phyloP scores from a whole-genome alignment of 768 basidiomycete species.

The Lyophyllum atratum region DNA sequence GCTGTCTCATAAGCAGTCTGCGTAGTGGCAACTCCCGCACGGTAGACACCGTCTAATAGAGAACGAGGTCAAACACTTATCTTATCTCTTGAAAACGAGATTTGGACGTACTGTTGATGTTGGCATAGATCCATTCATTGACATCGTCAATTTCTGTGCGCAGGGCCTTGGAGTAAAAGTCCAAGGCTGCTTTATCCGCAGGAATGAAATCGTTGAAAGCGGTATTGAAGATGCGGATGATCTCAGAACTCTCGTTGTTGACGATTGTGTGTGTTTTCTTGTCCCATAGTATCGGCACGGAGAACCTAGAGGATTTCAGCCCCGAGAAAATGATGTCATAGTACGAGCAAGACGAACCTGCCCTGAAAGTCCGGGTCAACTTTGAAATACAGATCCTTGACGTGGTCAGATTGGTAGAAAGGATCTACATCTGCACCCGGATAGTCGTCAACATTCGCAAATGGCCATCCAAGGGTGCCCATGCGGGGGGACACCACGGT shows the following conservation, averaged over 20 bases:
- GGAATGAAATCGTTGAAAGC: slow-evolving; percentile 77
- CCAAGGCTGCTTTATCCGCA: slow-evolving; percentile 59
- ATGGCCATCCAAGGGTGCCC: slow-evolving; percentile 88
- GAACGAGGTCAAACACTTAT: background rate
- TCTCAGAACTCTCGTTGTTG: slow-evolving; percentile 94
- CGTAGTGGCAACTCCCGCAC: slow-evolving; percentile 78
- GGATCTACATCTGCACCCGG: slow-evolving; percentile 76
- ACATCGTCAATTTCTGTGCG: slow-evolving; percentile 78
- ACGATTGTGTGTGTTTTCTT: slow-evolving; percentile 85
- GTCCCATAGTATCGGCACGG: slow-evolving; percentile 91
- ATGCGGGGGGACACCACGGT: slow-evolving; percentile 84
- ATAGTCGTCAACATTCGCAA: slow-evolving; percentile 66
- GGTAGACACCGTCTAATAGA: slow-evolving; percentile 78
- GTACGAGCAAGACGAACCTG: slow-evolving; percentile 39
- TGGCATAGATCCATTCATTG: slow-evolving; percentile 84
- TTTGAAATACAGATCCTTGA: slow-evolving; percentile 84
- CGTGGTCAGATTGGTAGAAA: slow-evolving; percentile 61
- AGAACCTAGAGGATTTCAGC: slow-evolving; percentile 50
- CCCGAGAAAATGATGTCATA: too few species aligned
- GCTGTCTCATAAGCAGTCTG: slow-evolving; percentile 79
- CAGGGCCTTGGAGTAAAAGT: slow-evolving; percentile 77
- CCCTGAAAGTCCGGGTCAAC: slow-evolving; percentile 72
- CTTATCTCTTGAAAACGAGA: background rate
- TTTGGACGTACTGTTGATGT: slow-evolving; percentile 70
- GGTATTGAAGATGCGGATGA: slow-evolving; percentile 90